These are phyloP conservation scores for Cercis canadensis DNA, from an alignment of 306 rosid genomes.

Conservation along the genomic window DNA sequence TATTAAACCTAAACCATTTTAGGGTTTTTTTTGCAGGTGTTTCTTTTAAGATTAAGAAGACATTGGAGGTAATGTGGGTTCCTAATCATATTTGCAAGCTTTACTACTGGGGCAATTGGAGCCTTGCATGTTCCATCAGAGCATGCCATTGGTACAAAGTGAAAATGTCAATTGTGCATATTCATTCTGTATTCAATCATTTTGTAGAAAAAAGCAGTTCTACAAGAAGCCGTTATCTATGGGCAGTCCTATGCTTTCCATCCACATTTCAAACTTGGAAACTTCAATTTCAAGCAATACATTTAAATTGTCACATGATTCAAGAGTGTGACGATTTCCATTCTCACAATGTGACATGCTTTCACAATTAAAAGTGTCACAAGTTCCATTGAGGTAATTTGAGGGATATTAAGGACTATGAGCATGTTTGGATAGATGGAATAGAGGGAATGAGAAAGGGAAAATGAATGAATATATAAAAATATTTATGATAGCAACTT, in stretches of 20 bases:
- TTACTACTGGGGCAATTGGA: too few relatives aligned
- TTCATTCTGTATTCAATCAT: neutral
- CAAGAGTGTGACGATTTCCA: neutral
- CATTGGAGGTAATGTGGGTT: neutral
- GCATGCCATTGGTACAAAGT: neutral
- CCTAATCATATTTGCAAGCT: neutral
- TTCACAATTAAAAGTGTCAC: too few relatives aligned
- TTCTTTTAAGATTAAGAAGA: neutral
- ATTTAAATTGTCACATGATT: conserved; percentile 16
- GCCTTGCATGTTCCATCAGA: too few relatives aligned
- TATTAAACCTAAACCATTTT: neutral
- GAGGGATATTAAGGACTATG: too few relatives aligned
- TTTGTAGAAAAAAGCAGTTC: conserved; percentile 6
- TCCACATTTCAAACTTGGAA: neutral
- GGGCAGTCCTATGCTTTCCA: conserved; percentile 1
- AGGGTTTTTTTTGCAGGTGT: neutral
- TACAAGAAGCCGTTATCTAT: neutral
- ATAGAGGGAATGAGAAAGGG: too few relatives aligned
- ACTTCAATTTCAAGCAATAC: conserved; percentile 28
- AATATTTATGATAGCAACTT: too few relatives aligned
- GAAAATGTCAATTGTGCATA: neutral
- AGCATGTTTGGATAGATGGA: too few relatives aligned
- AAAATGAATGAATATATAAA: too few relatives aligned
- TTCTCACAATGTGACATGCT: neutral
- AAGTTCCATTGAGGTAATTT: too few relatives aligned